Evolutionary conservation across 2,329 filamentous ascomycete species (phyloP).

Genomic region (Epichloe brachyelytri): DNA sequence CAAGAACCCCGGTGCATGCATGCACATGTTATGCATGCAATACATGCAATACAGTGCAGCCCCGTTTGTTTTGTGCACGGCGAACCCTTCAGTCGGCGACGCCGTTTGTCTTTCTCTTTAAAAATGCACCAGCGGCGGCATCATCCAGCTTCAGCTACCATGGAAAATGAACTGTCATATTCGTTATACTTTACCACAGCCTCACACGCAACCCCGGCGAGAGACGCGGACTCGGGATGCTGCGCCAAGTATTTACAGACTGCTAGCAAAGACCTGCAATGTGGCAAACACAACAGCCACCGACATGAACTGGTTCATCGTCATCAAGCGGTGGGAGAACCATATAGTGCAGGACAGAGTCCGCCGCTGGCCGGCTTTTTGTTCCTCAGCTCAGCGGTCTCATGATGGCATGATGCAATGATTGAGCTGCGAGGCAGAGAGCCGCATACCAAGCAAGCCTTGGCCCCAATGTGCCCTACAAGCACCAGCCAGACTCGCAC

Average conservation of each 20-base stretch:
- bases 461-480: not conserved
- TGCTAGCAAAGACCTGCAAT: not conserved
- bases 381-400: not conserved
- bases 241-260: not conserved
- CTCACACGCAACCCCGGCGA: not conserved
- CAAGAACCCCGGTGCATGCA: too few species aligned
- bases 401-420: conserved; percentile 3
- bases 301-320: not conserved
- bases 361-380: not conserved
- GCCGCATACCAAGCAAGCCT: conserved; percentile 1
- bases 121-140: not conserved
- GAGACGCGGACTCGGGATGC: not conserved
- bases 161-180: not conserved
- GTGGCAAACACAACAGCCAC: conserved; percentile 1
- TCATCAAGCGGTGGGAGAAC: not conserved
- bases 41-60: too few species aligned
- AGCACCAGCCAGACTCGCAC: not conserved
- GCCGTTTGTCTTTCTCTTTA: not conserved
- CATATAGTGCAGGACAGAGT: too few species aligned
- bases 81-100: not conserved
- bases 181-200: not conserved
- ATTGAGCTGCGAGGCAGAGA: not conserved
- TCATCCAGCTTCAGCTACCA: not conserved
- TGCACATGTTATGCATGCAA: too few species aligned
- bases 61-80: not conserved